Percentiles rank a stretch among this genome's conserved stretches.
These are phyloP conservation scores for Suhomyces bolitotheri DNA, from an alignment of 1,139 yeast species.

Conservation along the genomic window DNA sequence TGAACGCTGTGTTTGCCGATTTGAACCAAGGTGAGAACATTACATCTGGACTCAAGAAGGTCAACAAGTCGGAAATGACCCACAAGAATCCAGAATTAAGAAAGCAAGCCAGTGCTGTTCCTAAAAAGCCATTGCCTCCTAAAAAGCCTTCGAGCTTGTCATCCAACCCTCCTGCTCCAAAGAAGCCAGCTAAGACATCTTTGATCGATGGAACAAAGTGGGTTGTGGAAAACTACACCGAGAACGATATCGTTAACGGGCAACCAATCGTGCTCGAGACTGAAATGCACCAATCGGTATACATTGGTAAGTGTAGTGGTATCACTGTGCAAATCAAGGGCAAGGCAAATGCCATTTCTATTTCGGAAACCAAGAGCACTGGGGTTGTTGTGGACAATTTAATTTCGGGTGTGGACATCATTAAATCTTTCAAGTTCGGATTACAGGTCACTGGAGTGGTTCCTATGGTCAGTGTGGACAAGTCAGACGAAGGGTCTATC, in stretches of 20 bases:
- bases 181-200: conserved; percentile 74
- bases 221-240: conserved; percentile 80
- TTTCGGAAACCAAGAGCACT: conserved; percentile 68
- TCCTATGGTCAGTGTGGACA: conserved; percentile 85
- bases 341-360: conserved; percentile 83
- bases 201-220: conserved; percentile 80
- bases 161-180: conserved; percentile 38
- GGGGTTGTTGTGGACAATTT: conserved; percentile 82
- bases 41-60: conserved; percentile 85
- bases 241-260: conserved; percentile 39
- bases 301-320: conserved; percentile 77
- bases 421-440: conserved; percentile 80
- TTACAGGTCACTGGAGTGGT: conserved; percentile 78
- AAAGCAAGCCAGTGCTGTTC: conserved; percentile 41
- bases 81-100: conserved; percentile 89
- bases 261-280: conserved; percentile 68
- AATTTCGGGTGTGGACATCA: conserved; percentile 85
- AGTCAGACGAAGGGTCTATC: conserved; percentile 81
- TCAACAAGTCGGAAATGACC: conserved; percentile 90
- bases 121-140: conserved; percentile 59
- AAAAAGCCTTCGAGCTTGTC: conserved; percentile 71
- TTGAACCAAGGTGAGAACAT: conserved; percentile 81
- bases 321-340: conserved; percentile 83
- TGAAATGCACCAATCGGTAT: conserved; percentile 84
- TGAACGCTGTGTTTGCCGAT: conserved; percentile 90